Evolutionary conservation across 192 early-diverging fungal genomes (phyloP).

Genomic region (Dimargaris verticillata): DNA sequence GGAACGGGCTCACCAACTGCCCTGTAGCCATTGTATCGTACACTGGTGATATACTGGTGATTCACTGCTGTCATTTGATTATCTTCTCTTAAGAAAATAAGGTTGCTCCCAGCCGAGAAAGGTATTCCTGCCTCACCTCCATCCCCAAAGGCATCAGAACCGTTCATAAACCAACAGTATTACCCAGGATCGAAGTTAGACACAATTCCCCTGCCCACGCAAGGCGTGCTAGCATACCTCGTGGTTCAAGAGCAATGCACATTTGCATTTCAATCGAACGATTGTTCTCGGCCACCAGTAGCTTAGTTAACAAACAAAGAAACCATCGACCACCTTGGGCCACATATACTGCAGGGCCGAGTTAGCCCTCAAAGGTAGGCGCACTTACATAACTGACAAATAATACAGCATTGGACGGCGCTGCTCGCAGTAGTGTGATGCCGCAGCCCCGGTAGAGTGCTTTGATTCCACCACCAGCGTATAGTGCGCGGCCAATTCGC

Average conservation of each 20-base stretch:
- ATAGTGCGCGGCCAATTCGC: slow-evolving; percentile 49
- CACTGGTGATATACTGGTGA: no score
- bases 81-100: neutral
- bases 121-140: neutral
- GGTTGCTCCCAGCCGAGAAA: neutral
- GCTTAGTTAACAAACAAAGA: slow-evolving; percentile 8
- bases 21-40: no score
- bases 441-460: slow-evolving; percentile 90
- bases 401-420: slow-evolving; percentile 88
- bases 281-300: neutral
- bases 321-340: no score
- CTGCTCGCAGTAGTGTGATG: slow-evolving; percentile 74
- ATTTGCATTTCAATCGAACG: neutral
- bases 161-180: no score
- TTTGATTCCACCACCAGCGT: slow-evolving; percentile 51
- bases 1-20: no score
- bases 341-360: no score
- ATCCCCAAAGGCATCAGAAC: neutral
- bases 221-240: no score
- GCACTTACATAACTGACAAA: slow-evolving; percentile 76
- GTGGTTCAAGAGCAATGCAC: neutral
- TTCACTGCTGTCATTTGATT: neutral
- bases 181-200: no score
- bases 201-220: no score
- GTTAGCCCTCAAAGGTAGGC: no score